Percentiles rank a stretch among this genome's conserved stretches.
These are phyloP conservation scores for Thalassiosira exigua DNA, from an alignment of 352 stramenopile genomes.

Conservation along the genomic window DNA sequence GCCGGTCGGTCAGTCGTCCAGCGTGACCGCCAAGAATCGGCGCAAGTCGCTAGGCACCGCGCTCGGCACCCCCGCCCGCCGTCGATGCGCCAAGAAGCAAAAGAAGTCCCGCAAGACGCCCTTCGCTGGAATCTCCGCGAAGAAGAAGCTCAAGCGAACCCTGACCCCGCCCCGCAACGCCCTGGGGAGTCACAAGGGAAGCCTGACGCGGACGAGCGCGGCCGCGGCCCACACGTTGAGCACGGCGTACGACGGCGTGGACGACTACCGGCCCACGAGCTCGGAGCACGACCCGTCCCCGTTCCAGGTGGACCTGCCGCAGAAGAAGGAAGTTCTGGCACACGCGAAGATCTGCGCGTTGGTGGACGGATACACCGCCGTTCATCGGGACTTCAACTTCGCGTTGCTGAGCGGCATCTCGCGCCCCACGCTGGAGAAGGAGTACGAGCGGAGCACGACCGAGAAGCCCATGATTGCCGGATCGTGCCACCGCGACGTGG, in stretches of 20 bases:
- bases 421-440: constrained; percentile 33
- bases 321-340: constrained; percentile 45
- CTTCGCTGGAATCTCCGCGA: constrained; percentile 12
- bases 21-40: neutral
- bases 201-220: neutral
- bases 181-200: constrained; percentile 43
- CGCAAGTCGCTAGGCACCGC: neutral
- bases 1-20: neutral
- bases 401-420: constrained; percentile 60
- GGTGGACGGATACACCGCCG: constrained; percentile 67
- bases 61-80: neutral
- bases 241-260: constrained; percentile 33
- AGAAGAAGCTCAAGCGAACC: constrained; percentile 49
- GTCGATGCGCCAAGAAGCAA: no score
- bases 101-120: constrained; percentile 21
- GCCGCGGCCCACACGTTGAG: constrained; percentile 1
- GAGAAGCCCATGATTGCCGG: constrained; percentile 53
- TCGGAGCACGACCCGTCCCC: constrained; percentile 62
- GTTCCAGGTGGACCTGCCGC: constrained; percentile 75
- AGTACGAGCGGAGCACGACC: constrained; percentile 23
- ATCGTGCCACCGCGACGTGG: constrained; percentile 42
- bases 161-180: constrained; percentile 48
- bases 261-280: constrained; percentile 36
- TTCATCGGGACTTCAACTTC: constrained; percentile 71
- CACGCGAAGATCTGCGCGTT: constrained; percentile 62